phyloP scores from a whole-genome alignment of 352 stramenopile species.

The Saprolegnia parasitica region DNA sequence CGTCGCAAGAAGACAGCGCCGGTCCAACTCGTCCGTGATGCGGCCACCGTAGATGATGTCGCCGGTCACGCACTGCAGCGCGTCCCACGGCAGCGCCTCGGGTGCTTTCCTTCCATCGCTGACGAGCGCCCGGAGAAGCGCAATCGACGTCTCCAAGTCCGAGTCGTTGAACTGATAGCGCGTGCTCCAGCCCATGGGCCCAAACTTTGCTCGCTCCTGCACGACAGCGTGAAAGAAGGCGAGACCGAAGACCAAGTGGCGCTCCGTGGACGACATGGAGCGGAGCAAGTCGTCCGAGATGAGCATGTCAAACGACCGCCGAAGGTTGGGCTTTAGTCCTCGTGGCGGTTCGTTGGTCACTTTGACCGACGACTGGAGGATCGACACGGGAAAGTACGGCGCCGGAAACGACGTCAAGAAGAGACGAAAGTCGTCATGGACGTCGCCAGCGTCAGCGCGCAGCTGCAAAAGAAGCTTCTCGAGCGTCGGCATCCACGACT shows the following conservation, averaged over 20 bases:
- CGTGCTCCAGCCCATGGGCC: constrained; percentile 69
- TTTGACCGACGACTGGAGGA: constrained; percentile 73
- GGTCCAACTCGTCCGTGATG: constrained; percentile 80
- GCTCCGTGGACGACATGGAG: neutral
- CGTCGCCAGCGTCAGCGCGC: constrained; percentile 33
- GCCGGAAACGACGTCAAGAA: constrained; percentile 68
- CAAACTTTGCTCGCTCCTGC: constrained; percentile 72
- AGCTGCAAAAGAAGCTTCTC: constrained; percentile 42
- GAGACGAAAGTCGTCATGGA: constrained; percentile 58
- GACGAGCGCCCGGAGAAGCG: constrained; percentile 50
- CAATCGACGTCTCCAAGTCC: constrained; percentile 67
- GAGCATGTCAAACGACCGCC: constrained; percentile 45
- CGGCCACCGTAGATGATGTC: constrained; percentile 80
- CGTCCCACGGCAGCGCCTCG: constrained; percentile 59
- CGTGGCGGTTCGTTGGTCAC: constrained; percentile 72
- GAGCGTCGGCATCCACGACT: constrained; percentile 70
- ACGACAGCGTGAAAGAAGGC: constrained; percentile 78
- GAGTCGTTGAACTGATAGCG: constrained; percentile 75
- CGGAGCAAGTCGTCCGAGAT: constrained; percentile 19
- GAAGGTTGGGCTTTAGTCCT: constrained; percentile 67
- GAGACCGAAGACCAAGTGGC: constrained; percentile 60
- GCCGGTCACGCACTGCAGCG: constrained; percentile 65
- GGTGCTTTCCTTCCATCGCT: constrained; percentile 7
- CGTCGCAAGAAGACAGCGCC: constrained; percentile 60
- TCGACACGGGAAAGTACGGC: constrained; percentile 60